Evolutionary conservation across 2,329 filamentous ascomycete species (phyloP), one percentile per base, ranked within the genome.

Genomic region (Fusarium austroafricanum): DNA sequence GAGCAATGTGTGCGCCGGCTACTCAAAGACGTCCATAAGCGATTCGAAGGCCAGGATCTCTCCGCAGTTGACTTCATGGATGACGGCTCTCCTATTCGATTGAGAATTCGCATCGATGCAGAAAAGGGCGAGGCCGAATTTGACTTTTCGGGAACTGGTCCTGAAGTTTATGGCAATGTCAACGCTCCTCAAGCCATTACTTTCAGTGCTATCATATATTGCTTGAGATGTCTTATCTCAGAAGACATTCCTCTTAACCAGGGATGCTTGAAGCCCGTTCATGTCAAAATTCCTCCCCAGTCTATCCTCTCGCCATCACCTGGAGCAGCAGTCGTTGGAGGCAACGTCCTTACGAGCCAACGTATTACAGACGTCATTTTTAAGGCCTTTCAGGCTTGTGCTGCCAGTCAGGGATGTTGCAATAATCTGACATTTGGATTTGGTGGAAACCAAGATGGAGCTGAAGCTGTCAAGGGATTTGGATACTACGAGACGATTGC

Each of bases 361-460:
- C 77, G 81, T 17, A 80, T 83, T 52, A 82, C 80, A 2, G 81
- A 83, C 54, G 81, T 83, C 40, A 80, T 83, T 33, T 78, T 83
- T 71, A 92, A 91, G 74, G 92, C 92, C 2, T 95, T 95, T 82
- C 84, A 88, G 58, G 92, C 92, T 2, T 94, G 91, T 66, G 92
- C 92, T 5, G 92, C 92, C 14, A 90, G 86, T 10, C 92, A 95
- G 73, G 92, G 92, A 14, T 91, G 92, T 78, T 92, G 90, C 75
- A 95, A 95, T 78, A 96, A 95, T 74, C 83, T 96, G 10, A 95
- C 92, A 0, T 95, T 96, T 73, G 92, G 92, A 50, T 93, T 93
- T 72, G 90, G 81, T 10, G 81, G 81, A 10, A 82, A 81, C 53
- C 71, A 80, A 35, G 76, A 74, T 2, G 79, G 80, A 7, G 66